Base-by-base conservation (phyloP, 2,329 filamentous ascomycete genomes). In the Aspergillus hortae region DNA sequence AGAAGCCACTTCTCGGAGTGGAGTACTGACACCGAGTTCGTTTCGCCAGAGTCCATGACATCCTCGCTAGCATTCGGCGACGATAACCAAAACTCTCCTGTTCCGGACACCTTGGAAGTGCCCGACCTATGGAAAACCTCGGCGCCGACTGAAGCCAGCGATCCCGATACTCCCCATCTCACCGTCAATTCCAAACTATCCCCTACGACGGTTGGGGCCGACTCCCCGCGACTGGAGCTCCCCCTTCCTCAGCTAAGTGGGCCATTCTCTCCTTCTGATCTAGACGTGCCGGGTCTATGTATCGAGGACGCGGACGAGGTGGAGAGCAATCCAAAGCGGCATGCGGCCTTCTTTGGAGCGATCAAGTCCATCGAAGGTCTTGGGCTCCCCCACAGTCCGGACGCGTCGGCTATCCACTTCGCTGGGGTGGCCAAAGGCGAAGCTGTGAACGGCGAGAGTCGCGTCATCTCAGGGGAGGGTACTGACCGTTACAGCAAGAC, bases 1-100 rank as follows among this genome's bases (percentile, higher is more conserved):
- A 61, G 56, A 48, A 74, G 72, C 48, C 70, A 63, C 6, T 74
- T 74, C 46, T 74, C 72, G 0, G 67, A 71, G 58, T 74, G 69
- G 66, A 73, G 69, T 48, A 70, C 68, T 10, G 70, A 72, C 48
- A 67, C 65, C 7, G 70, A 73, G 10, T 53, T 65, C 19, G 51
- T 64, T 30, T 70, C 69, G 4, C 67, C 67, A 4, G 66, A 66
- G 33, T 74, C 69, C 2, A 69, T 71, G 64, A 63, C 59, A 36
- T 72, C 71, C 10, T 59, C 60, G 10, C 69, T 66, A 1, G 66
- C 67, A 2, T 65, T 72, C 46, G 64, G 69, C 45, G 48, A 65
- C 14, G 56, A 59, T 4, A 41, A 40, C 12, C 57, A 57, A n/a
- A 49, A 56, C 11, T 59, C 60, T n/a, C 56, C 58, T 5, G 49